Percentiles rank a stretch among this genome's conserved stretches.
Evolutionary conservation across 225 moss, liverwort and hornwort species (phyloP).

Genomic region (Climacium dendroides): DNA sequence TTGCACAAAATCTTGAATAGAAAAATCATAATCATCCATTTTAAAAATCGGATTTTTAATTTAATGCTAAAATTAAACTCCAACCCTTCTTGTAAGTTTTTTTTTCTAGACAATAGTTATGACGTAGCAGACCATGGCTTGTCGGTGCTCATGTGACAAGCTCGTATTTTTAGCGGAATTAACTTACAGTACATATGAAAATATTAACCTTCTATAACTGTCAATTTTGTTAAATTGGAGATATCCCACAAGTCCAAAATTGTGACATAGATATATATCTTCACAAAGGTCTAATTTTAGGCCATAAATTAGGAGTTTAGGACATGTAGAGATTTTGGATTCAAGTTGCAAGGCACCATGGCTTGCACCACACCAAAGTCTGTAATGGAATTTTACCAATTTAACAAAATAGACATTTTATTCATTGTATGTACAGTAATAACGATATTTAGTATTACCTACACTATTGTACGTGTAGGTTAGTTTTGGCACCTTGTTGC

Average conservation of each 20-base stretch:
- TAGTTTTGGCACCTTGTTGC: no score
- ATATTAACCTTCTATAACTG: rapidly evolving
- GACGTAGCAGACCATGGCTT: background rate
- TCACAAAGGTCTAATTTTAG: background rate
- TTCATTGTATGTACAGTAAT: background rate
- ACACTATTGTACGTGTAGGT: no score
- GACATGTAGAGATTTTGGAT: background rate
- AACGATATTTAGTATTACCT: no score
- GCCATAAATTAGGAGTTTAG: background rate
- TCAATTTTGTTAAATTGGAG: background rate
- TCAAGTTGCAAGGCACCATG: rapidly evolving
- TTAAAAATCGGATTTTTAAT: no score
- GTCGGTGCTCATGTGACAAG: background rate
- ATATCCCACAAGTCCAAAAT: background rate
- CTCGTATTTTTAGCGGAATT: no score
- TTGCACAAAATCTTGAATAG: no score
- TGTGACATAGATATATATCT: background rate
- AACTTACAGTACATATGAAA: no score
- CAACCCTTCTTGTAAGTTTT: background rate
- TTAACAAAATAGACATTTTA: background rate
- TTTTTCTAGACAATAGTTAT: background rate
- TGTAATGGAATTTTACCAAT: background rate
- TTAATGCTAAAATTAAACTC: no score
- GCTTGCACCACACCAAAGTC: background rate
- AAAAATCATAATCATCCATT: no score